Evolutionary conservation across 176 grass and related monocot genomes (phyloP).

Genomic region (Carex myosuroides): DNA sequence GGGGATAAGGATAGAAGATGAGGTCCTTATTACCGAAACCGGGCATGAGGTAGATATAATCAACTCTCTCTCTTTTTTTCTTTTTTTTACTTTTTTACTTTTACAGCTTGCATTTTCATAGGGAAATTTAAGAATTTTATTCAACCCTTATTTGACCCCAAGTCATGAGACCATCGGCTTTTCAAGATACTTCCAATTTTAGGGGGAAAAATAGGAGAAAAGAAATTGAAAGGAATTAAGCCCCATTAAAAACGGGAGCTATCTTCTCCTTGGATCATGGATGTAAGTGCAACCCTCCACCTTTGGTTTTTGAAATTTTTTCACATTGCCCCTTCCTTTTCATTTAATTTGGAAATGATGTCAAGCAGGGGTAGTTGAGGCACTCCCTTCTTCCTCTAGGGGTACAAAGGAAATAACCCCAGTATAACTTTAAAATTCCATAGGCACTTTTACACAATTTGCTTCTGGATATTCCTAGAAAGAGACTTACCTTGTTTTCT

Average conservation of each 20-base stretch:
- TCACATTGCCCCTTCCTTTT: background rate
- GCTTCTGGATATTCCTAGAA: conserved; percentile 4
- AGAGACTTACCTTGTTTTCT: background rate
- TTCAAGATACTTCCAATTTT: background rate
- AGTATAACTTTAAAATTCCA: background rate
- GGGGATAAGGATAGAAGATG: conserved; percentile 88
- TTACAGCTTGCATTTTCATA: background rate
- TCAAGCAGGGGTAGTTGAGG: background rate
- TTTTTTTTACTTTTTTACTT: background rate
- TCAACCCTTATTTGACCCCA: background rate
- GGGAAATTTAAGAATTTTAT: background rate
- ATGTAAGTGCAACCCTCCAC: background rate
- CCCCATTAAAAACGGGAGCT: background rate
- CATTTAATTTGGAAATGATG: background rate
- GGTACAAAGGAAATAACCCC: background rate
- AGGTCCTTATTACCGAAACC: conserved; percentile 81
- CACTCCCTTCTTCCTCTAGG: no score
- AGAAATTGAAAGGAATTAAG: background rate
- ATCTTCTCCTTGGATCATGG: no score
- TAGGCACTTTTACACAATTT: background rate
- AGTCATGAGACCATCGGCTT: background rate
- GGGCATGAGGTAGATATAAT: conserved; percentile 62
- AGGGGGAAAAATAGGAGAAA: background rate
- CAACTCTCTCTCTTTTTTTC: background rate
- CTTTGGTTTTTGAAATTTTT: background rate